Evolutionary conservation across 1,139 yeast species (phyloP), one percentile per base, ranked within the genome.

Genomic region (Pichia sp.): DNA sequence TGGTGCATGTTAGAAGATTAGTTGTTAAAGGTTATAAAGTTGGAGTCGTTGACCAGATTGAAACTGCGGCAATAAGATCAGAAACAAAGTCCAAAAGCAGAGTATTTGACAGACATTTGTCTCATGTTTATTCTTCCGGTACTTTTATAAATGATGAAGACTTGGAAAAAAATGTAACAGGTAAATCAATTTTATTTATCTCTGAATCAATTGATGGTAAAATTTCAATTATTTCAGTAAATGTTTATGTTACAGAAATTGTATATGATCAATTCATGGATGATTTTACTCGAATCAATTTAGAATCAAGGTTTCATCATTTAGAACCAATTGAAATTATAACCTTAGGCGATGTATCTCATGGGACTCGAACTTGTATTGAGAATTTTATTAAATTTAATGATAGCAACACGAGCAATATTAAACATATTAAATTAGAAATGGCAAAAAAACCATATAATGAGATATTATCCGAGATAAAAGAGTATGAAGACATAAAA

Each of bases 31-130:
- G 90, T 0, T 66, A 76, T 46, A 90, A 86, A 62, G 89, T 92
- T 4, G 97, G 95, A 0, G 80, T 92, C 1, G 94, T 90, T 0
- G 83, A 85, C 58, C 98, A 92, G 61, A 73, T 79, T 36, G 97
- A 90, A 62, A 80, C 92, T 0, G 82, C 90, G 0, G 87, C 89
- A 0, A 71, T 86, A 8, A 85, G 86, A 47, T 68, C 79, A 69
- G 52, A 73, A 62, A 34, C 57, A 10, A 49, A 58, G 31, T 60
- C 69, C 53, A 71, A 67, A 53, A 66, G 64, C 38, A 77, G 76
- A 33, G 73, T 88, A 3, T 86, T 92, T 68, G 76, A 76, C 47
- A 70, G 98, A 44, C 70, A 79, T 55, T 66, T 90, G 5, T 78
- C 92, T 0, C 79, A 81, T 7, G 81, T 88, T 1, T 88, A 84